Evolutionary conservation across 2,329 filamentous ascomycete genomes (phyloP).

Genomic region (Curvularia sp.): DNA sequence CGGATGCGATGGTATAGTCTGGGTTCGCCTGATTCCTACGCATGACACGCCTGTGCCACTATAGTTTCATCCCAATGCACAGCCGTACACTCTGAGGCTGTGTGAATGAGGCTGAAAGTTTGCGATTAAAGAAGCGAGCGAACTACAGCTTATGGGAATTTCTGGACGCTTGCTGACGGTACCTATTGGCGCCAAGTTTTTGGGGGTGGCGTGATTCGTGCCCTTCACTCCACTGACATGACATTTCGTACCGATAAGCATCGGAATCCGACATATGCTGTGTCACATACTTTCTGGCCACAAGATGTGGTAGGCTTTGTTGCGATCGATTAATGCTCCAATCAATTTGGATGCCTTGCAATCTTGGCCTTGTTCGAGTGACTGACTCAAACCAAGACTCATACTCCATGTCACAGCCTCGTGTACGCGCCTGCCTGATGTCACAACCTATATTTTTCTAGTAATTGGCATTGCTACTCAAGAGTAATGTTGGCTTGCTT

Average conservation of each 20-base stretch:
- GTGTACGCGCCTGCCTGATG: background rate
- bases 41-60: no score
- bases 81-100: background rate
- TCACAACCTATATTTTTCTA: background rate
- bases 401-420: conserved; percentile 1
- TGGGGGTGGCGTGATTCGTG: background rate
- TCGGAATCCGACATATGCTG: background rate
- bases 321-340: background rate
- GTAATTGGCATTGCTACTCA: background rate
- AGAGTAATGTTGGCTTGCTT: background rate
- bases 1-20: background rate
- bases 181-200: no score
- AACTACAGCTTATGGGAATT: background rate
- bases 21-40: background rate
- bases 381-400: conserved; percentile 2
- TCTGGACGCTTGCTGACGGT: no score
- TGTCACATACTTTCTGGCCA: background rate
- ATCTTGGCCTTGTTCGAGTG: background rate
- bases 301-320: background rate
- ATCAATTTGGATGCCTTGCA: background rate
- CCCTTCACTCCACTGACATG: background rate
- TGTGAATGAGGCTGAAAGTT: background rate
- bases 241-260: background rate
- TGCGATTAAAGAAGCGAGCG: background rate
- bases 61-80: no score